Conservation (phyloP, 2,329 filamentous ascomycete species). For the Pseudogymnoascus sp. region DNA sequence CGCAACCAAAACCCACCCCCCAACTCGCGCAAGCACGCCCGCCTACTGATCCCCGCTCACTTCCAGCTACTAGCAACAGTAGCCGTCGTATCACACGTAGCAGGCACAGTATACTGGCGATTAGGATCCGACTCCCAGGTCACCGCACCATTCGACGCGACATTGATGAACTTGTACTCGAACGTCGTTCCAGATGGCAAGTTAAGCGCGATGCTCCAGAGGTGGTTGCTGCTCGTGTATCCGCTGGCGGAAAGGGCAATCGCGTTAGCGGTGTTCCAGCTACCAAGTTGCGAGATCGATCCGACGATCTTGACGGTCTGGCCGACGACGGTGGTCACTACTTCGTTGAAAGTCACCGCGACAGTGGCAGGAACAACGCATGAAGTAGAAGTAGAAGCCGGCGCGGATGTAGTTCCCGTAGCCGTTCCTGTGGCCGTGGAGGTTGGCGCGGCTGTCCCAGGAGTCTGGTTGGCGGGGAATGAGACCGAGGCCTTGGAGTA, state of each 20-base stretch:
- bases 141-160: conserved; percentile 44
- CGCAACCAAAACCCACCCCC: background rate
- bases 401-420: conserved; percentile 19
- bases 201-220: conserved; percentile 52
- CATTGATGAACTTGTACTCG: conserved; percentile 62
- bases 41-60: background rate
- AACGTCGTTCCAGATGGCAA: conserved; percentile 49
- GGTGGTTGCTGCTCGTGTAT: conserved; percentile 52
- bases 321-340: conserved; percentile 49
- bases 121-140: conserved; percentile 51
- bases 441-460: background rate
- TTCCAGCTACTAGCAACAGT: conserved; percentile 17
- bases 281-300: conserved; percentile 49
- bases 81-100: conserved; percentile 13
- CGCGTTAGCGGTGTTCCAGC: conserved; percentile 50
- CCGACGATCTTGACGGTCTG: conserved; percentile 60
- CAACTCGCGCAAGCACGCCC: background rate
- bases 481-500: conserved; percentile 41
- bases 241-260: conserved; percentile 47
- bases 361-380: conserved; percentile 39
- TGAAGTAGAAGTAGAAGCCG: conserved; percentile 27
- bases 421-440: background rate
- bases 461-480: conserved; percentile 36
- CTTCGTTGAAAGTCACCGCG: conserved; percentile 54
- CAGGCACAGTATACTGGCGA: conserved; percentile 17